Evolutionary conservation across 2,329 filamentous ascomycete genomes (phyloP), one percentile per base, ranked within the genome.

Genomic region (Allantophomopsis cytisporea): DNA sequence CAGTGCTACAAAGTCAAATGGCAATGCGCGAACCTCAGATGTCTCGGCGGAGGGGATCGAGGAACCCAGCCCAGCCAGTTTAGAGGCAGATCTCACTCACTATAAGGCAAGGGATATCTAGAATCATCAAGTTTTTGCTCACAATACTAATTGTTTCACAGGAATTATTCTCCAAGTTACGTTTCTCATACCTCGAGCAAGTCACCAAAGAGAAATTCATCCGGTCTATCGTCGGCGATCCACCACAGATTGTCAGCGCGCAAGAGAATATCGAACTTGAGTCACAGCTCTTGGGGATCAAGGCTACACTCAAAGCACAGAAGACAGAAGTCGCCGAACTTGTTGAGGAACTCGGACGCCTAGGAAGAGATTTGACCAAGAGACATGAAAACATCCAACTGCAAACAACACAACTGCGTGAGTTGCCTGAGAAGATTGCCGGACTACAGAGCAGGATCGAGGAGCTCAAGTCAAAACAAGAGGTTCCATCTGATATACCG

Each of bases 151-250:
- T 17, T 4, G 7, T 36, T 14, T n/a, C 7, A 4, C 47, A 77
- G 63, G 88, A 95, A 61, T 74, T 96, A 15, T 98, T 96, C 61
- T 82, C 86, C 33, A 96, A 98, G 63, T 71, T 96, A 31, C 85
- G 89, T 50, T 96, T 96, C 66, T 93, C 84, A 47, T 96, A 96
- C 61, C 83, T 95, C 50, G 91, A 98, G 62, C 91, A 96, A 66
- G 87, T 96, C 45, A 96, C 89, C 35, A 98, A 96, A 62, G 91
- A 98, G 59, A 94, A 94, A 54, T 96, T 95, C 60, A 80, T 98
- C 40, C 84, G 87, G 49, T 80, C 84, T 46, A 93, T 96, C 50
- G 86, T 93, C 13, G 86, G 85, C 46, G 84, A 94, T 46, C 86
- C 88, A 37, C 91, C 89, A 0, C 69, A 88, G 13, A 81, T 96